phyloP scores from a whole-genome alignment of 371 early-diverging fungal genomes.

The Amoeboaphelidium protococcarum region DNA sequence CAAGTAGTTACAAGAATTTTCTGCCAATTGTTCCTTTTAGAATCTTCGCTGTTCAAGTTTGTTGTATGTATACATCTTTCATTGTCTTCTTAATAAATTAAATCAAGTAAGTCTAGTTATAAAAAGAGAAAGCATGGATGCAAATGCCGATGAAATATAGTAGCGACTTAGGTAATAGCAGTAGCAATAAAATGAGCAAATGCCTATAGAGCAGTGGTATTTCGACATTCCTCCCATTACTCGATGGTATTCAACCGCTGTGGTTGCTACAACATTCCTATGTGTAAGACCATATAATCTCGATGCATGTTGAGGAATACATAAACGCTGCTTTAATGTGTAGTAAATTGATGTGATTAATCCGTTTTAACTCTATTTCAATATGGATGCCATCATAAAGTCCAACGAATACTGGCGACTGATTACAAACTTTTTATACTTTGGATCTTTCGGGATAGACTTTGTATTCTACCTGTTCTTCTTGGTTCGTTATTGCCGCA shows the following conservation, averaged over 20 bases:
- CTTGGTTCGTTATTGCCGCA: conserved; percentile 60
- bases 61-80: too few species aligned
- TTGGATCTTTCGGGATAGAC: conserved; percentile 63
- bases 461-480: conserved; percentile 83
- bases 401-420: conserved; percentile 59
- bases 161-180: too few species aligned
- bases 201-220: conserved; percentile 75
- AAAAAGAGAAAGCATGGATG: too few species aligned
- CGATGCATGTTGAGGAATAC: conserved; percentile 8
- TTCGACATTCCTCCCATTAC: conserved; percentile 65
- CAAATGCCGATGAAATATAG: too few species aligned
- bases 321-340: conserved; percentile 12
- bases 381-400: conserved; percentile 16
- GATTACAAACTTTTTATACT: conserved; percentile 64
- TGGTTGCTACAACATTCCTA: conserved; percentile 40
- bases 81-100: too few species aligned
- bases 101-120: too few species aligned
- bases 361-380: conserved; percentile 49
- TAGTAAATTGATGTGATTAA: conserved; percentile 25
- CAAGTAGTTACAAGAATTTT: too few species aligned
- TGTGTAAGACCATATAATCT: conserved; percentile 23
- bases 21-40: too few species aligned
- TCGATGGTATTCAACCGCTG: conserved; percentile 48
- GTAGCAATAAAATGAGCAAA: conserved; percentile 1
- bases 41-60: too few species aligned